Base-by-base conservation (phyloP, 1,284 basidiomycete species). In the Fomitopsis pinicola region DNA sequence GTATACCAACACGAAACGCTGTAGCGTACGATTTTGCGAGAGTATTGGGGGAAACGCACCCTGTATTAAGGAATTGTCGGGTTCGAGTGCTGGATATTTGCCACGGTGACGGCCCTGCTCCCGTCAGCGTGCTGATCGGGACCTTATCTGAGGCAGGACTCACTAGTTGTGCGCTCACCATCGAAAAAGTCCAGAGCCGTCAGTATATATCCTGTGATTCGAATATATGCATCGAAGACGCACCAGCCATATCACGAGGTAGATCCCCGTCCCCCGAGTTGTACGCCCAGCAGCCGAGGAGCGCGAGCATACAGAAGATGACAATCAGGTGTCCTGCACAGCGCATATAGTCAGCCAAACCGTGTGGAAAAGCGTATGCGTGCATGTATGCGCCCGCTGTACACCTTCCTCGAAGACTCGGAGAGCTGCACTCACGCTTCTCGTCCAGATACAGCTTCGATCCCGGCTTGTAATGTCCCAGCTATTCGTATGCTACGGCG, bases 241-340 rank as follows among this genome's bases (percentile, higher is more conserved):
- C 45, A 71, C 69, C 5, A 90, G 75, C 82, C 88, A 89, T n/a
- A 86, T 78, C 50, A 82, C 65, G 73, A 86, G 84, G 75, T 87
- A 76, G 17, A 73, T 61, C 46, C 67, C 69, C 67, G 70, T 22
- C 22, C 12, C 72, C 68, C 15, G 65, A 62, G 8, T 55, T 48
- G 42, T 64, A 76, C 33, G 72, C 75, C 77, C 22, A 22, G 22
- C 2, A 22, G 22, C 22, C 72, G 26, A 88, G 76, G 42, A 77
- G 73, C 38, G 70, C 67, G 54, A 85, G 62, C 66, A 79, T 80
- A 61, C 77, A 64, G n/a, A 73, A 69, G 64, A 88, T 76, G 63
- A 82, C 69, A 65, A 88, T 79, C 0, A 60, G 63, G 17, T 62
- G 59, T 10, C 70, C 72, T 75, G 35, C 8, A 5, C 6, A 38